phyloP scores from a whole-genome alignment of 1,284 basidiomycete genomes.

The Heterobasidion occidentale region DNA sequence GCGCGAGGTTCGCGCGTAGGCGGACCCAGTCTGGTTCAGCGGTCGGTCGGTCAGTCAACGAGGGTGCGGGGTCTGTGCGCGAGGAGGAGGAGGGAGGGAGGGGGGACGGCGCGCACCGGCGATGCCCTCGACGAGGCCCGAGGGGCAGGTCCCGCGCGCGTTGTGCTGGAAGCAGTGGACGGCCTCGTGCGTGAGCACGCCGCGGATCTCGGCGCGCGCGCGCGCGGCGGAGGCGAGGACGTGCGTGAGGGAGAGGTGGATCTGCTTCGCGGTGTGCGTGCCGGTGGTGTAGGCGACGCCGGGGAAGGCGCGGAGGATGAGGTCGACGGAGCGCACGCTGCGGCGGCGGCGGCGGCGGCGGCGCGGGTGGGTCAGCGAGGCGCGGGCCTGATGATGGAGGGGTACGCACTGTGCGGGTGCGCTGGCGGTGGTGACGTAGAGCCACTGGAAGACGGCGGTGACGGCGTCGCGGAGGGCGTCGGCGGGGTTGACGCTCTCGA shows the following conservation, averaged over 20 bases:
- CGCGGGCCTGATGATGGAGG: not conserved
- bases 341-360: not conserved
- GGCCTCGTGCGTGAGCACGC: conserved; percentile 60
- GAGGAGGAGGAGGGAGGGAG: not conserved
- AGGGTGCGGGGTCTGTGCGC: not conserved
- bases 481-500: conserved; percentile 39
- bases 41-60: not conserved
- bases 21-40: conserved; percentile 55
- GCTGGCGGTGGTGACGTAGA: conserved; percentile 46
- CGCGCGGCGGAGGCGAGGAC: conserved; percentile 36
- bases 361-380: not conserved
- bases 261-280: conserved; percentile 51
- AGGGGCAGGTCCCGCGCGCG: conserved; percentile 48
- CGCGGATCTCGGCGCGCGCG: conserved; percentile 51
- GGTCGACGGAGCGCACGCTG: conserved; percentile 45
- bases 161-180: conserved; percentile 72
- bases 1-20: conserved; percentile 42
- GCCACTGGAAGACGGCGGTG: conserved; percentile 42
- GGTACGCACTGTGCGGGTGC: conserved; percentile 26
- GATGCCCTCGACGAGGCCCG: conserved; percentile 65
- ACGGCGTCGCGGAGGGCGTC: conserved; percentile 43
- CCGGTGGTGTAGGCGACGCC: conserved; percentile 63
- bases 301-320: conserved; percentile 54
- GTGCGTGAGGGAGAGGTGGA: conserved; percentile 61
- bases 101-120: conserved; percentile 42